A percentile compares a stretch with the other conserved stretches of the same genome.
Evolutionary conservation across 441 rosid genomes (phyloP).

Genomic region (Arabidopsis hybrid): DNA sequence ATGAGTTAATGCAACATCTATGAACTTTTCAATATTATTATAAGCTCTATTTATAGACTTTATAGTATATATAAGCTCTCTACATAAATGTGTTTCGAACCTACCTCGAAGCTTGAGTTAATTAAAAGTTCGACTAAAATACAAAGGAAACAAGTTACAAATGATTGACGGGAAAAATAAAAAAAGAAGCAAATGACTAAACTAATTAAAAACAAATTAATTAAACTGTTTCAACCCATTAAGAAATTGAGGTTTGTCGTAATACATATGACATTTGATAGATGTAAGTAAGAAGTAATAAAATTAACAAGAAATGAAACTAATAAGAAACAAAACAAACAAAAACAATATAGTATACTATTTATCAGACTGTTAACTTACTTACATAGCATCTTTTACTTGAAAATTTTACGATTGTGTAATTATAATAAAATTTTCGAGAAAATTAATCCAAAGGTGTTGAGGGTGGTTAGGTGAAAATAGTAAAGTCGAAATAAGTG

Average conservation of each 20-base stretch:
- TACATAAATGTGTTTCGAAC: slow-evolving; percentile 15
- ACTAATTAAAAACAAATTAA: neutral
- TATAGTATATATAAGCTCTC: neutral
- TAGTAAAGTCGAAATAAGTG: slow-evolving; percentile 33
- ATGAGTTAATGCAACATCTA: slow-evolving; percentile 30
- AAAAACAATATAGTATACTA: neutral
- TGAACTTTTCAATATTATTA: neutral
- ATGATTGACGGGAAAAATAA: neutral
- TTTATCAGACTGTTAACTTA: slow-evolving; percentile 1
- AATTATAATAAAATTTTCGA: neutral
- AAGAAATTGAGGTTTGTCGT: neutral
- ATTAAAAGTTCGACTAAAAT: slow-evolving; percentile 4
- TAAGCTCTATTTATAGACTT: neutral
- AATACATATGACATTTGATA: neutral
- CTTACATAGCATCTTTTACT: neutral
- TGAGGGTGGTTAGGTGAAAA: slow-evolving; percentile 34
- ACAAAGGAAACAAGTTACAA: neutral
- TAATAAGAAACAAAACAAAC: too few relatives aligned
- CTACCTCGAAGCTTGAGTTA: slow-evolving; percentile 10
- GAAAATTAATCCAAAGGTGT: neutral
- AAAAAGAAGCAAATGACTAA: neutral
- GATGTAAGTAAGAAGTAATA: neutral
- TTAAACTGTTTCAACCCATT: too few relatives aligned
- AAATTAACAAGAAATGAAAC: too few relatives aligned
- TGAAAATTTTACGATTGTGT: neutral